Evolutionary conservation across 2,329 filamentous ascomycete species (phyloP).

Genomic region (Hymenoscyphus infarciens): DNA sequence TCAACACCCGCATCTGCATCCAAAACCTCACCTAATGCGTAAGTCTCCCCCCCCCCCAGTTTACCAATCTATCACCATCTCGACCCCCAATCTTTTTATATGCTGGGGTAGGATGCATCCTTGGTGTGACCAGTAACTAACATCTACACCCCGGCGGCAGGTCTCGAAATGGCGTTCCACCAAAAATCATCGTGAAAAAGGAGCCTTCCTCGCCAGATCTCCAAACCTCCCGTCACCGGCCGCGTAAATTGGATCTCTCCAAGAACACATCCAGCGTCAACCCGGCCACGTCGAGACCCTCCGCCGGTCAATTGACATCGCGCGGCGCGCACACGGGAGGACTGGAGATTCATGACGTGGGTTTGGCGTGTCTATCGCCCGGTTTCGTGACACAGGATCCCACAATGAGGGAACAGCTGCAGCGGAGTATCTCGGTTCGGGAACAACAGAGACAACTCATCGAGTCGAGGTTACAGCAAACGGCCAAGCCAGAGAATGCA

Average conservation of each 20-base stretch:
- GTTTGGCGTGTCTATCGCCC: conserved; percentile 88
- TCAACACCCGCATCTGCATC: conserved; percentile 38
- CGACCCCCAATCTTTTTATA: not conserved
- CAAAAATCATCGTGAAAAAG: conserved; percentile 93
- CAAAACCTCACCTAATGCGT: conserved; percentile 60
- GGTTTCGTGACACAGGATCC: conserved; percentile 96
- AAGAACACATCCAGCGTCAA: conserved; percentile 51
- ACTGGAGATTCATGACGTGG: conserved; percentile 84
- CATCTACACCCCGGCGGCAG: conserved; percentile 37
- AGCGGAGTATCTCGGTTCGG: conserved; percentile 87
- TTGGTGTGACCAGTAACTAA: conserved; percentile 20
- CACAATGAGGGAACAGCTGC: conserved; percentile 91
- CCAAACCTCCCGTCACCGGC: conserved; percentile 68
- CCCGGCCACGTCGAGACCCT: conserved; percentile 63
- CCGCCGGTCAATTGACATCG: conserved; percentile 65
- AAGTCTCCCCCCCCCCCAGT: conserved; percentile 39
- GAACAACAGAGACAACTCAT: conserved; percentile 96
- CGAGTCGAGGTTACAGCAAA: conserved; percentile 83
- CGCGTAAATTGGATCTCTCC: conserved; percentile 74
- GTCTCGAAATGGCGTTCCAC: conserved; percentile 51
- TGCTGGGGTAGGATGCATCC: conserved; percentile 9
- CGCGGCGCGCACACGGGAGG: conserved; percentile 59
- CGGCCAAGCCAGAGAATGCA: conserved; percentile 73
- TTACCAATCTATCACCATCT: not conserved
- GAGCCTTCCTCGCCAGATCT: conserved; percentile 87